Conservation (phyloP, 2,329 filamentous ascomycete species). For the Aspergillus ruber region DNA sequence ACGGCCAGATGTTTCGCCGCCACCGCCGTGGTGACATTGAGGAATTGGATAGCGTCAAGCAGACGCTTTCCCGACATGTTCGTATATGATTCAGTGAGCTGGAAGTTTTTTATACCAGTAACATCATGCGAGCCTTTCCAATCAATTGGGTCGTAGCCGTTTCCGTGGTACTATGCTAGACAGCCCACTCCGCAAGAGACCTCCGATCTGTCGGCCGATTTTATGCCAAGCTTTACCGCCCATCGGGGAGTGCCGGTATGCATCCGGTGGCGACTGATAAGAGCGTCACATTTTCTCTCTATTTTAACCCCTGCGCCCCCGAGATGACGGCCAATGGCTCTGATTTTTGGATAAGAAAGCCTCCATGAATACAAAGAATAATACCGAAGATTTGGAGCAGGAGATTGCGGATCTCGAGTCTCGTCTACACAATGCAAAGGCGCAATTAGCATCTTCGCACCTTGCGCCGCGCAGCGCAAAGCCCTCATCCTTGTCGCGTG, state of each 20-base stretch:
- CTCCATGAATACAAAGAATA: slow-evolving; percentile 17
- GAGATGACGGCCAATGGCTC: neutral
- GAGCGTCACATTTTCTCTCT: slow-evolving; percentile 2
- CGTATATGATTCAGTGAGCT: neutral
- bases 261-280: slow-evolving; percentile 5
- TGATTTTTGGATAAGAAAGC: slow-evolving; percentile 1
- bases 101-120: slow-evolving; percentile 6
- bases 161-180: neutral
- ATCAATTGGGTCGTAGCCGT: too few relatives aligned
- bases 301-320: slow-evolving; percentile 1
- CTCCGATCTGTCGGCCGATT: neutral
- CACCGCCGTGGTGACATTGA: slow-evolving; percentile 63
- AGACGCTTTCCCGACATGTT: slow-evolving; percentile 55
- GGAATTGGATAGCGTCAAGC: slow-evolving; percentile 64
- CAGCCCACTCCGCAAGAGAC: neutral
- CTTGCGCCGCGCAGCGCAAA: slow-evolving; percentile 5
- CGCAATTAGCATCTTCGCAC: slow-evolving; percentile 28
- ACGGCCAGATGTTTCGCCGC: slow-evolving; percentile 57
- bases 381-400: slow-evolving; percentile 21
- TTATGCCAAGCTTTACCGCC: slow-evolving; percentile 11
- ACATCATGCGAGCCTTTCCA: slow-evolving; percentile 12
- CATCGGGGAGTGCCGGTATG: neutral
- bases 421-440: slow-evolving; percentile 41
- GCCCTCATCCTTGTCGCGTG: neutral
- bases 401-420: slow-evolving; percentile 44